Base-by-base conservation (phyloP, 768 basidiomycete species). In the Amanita rubescens region DNA sequence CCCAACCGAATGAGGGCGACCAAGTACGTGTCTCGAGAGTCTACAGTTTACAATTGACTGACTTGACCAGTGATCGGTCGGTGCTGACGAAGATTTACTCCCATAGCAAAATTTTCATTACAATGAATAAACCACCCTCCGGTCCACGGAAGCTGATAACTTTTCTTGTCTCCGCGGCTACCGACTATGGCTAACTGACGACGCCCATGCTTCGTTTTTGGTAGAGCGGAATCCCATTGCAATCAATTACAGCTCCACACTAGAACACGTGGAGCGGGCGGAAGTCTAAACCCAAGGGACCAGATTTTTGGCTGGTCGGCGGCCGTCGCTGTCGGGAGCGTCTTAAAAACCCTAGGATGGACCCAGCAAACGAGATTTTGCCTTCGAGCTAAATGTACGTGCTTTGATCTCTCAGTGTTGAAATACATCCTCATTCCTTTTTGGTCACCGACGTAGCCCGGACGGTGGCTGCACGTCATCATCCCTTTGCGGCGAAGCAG, bases 301-400 rank as follows among this genome's bases (percentile, higher is more conserved):
- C 27, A 30, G 27, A 8, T 3, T 30, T 8, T 8, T 30, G 5
- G 27, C 27, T 30, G 27, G 5, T 30, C 27, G 27, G 27, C 27
- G 27, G 5, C 27, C 27, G 27, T 30, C 27, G 27, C 27, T 8
- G 5, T 4, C 27, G 3, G 27, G 27, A 3, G 27, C 35, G 35
- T 3, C 12, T 35, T 35, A 68, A 67, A n/a, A 62, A 57, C 55
- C 6, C 49, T 51, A 14, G 39, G 24, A 27, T 20, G 20, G n/a
- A 2, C 24, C 12, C 43, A 45, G 43, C 22, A 45, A 27, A 8
- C 14, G 12, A 45, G 43, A 25, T 8, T 30, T 15, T 25, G 10
- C 22, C 12, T 24, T 12, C 22, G 9, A 20, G 35, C 39, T 19
- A 41, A 11, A 41, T 41, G 39, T 41, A 17, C 20, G 39, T 41